Evolutionary conservation across 306 rosid genomes (phyloP).

Genomic region (Aeschynomene evenia): DNA sequence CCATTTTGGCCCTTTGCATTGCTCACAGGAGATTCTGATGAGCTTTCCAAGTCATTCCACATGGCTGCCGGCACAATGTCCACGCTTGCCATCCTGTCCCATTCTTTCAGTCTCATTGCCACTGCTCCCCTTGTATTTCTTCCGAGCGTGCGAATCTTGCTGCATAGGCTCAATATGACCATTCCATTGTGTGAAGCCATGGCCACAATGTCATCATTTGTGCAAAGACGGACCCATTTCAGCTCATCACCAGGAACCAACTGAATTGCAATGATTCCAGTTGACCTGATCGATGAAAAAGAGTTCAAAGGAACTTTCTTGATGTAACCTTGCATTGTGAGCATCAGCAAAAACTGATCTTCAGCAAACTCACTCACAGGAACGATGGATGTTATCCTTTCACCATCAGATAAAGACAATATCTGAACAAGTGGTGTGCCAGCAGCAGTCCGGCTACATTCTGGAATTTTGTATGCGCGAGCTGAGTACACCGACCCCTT

Average conservation of each 20-base stretch:
- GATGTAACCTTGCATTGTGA: constrained; percentile 87
- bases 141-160: constrained; percentile 74
- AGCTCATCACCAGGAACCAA: constrained; percentile 96
- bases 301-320: constrained; percentile 88
- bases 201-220: constrained; percentile 88
- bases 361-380: constrained; percentile 88
- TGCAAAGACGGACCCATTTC: constrained; percentile 94
- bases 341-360: constrained; percentile 90
- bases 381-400: constrained; percentile 88
- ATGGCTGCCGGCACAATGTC: constrained; percentile 82
- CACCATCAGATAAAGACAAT: constrained; percentile 89
- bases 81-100: constrained; percentile 90
- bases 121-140: constrained; percentile 86
- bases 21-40: constrained; percentile 43
- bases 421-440: constrained; percentile 96
- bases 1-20: constrained; percentile 58
- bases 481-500: constrained; percentile 93
- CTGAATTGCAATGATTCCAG: constrained; percentile 97
- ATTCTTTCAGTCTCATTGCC: constrained; percentile 84
- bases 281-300: constrained; percentile 87
- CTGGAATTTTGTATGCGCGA: constrained; percentile 95
- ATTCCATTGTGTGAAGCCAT: constrained; percentile 96
- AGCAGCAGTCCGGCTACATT: constrained; percentile 84
- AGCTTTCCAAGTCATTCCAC: constrained; percentile 60
- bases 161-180: constrained; percentile 81